phyloP scores from a whole-genome alignment of 441 rosid genomes.

The Jatropha multifida region DNA sequence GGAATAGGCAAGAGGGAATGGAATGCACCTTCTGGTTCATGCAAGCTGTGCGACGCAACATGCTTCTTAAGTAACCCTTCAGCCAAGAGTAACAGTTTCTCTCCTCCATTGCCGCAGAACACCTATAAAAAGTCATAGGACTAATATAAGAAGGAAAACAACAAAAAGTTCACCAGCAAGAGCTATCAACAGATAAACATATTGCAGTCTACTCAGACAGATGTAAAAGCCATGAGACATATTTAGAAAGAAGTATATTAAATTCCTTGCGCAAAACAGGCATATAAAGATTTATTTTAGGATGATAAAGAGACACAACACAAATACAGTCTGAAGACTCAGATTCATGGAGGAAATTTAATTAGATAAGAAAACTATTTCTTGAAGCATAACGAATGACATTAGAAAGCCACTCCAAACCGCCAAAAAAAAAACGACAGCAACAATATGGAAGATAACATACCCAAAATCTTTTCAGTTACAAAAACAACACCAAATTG shows the following conservation, averaged over 20 bases:
- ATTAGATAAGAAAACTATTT: background rate
- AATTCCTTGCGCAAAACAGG: background rate
- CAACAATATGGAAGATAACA: background rate
- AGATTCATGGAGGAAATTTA: background rate
- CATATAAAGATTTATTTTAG: no score
- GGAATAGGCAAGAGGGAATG: conserved; percentile 2
- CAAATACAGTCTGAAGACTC: background rate
- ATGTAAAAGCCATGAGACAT: background rate
- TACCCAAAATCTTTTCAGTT: background rate
- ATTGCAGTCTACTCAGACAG: background rate
- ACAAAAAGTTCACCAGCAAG: background rate
- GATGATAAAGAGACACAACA: no score
- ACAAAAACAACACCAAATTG: background rate
- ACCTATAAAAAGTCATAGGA: conserved; percentile 49
- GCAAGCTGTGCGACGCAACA: conserved; percentile 85
- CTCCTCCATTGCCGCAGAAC: conserved; percentile 81
- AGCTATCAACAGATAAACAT: background rate
- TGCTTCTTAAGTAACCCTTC: conserved; percentile 98
- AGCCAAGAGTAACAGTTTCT: conserved; percentile 80
- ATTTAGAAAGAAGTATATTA: background rate
- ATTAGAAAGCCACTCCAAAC: background rate
- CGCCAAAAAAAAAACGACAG: background rate
- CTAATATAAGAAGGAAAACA: conserved; percentile 20
- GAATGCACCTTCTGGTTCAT: conserved; percentile 90
- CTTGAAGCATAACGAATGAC: background rate